Percentiles rank a stretch among this genome's conserved stretches.
Evolutionary conservation across 257 asterid species (phyloP).

Genomic region (Solanum rostratum): DNA sequence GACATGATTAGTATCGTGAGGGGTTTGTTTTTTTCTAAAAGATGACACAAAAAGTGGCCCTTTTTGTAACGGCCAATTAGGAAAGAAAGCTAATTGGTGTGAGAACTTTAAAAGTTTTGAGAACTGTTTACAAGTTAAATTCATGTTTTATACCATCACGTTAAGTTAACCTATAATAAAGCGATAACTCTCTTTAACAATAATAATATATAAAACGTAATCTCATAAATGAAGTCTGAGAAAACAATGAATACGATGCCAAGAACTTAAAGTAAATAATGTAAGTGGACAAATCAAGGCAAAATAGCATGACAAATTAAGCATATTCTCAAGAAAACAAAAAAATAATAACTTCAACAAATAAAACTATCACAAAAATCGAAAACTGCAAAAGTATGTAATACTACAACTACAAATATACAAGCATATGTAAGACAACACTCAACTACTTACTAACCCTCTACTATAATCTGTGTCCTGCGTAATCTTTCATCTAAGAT

Average conservation of each 20-base stretch:
- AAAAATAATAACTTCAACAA: background rate
- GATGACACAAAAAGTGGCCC: conserved; percentile 4
- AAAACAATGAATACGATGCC: background rate
- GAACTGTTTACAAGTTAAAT: background rate
- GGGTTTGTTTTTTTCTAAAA: conserved; percentile 7
- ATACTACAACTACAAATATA: background rate
- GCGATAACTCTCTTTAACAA: background rate
- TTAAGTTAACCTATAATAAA: background rate
- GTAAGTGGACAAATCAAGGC: too few relatives aligned
- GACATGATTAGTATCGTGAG: conserved; percentile 26
- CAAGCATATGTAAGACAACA: background rate
- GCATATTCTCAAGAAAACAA: background rate
- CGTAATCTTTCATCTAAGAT: background rate
- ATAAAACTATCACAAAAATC: background rate
- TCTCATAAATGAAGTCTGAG: background rate
- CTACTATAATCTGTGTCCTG: background rate
- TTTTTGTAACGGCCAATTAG: conserved; percentile 3
- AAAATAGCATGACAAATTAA: background rate
- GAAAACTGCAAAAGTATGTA: background rate
- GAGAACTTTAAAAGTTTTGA: background rate
- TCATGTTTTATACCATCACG: background rate
- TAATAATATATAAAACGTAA: too few relatives aligned
- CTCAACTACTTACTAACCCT: background rate
- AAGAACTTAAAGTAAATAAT: too few relatives aligned
- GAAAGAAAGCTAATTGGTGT: background rate